Evolutionary conservation across 306 rosid genomes (phyloP).

Genomic region (Vigna mungo): DNA sequence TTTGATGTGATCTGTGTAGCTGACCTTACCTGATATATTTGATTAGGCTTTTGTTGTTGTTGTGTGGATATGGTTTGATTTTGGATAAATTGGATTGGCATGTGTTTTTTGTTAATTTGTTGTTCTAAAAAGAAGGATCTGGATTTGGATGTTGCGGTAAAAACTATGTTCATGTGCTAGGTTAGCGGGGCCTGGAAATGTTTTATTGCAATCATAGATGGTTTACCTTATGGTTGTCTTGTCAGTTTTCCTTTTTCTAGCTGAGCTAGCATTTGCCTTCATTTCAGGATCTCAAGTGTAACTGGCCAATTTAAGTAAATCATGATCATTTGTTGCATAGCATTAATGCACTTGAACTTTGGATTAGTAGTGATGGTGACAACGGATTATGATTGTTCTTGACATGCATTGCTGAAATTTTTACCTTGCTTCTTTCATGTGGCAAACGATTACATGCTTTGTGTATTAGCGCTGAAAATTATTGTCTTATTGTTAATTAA

Average conservation of each 20-base stretch:
- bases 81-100: conserved; percentile 26
- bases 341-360: conserved; percentile 23
- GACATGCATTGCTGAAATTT: conserved; percentile 10
- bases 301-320: conserved; percentile 7
- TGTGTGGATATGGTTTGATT: conserved; percentile 1
- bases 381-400: background rate
- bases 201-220: conserved; percentile 27
- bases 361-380: conserved; percentile 17
- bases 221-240: conserved; percentile 21
- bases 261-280: background rate
- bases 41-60: background rate
- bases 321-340: conserved; percentile 10
- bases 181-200: conserved; percentile 10
- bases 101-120: conserved; percentile 36
- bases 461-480: conserved; percentile 19
- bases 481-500: background rate
- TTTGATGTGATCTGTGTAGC: background rate
- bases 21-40: background rate
- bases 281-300: conserved; percentile 41
- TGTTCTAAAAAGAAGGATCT: conserved; percentile 48
- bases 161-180: background rate
- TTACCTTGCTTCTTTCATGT: conserved; percentile 18
- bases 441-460: conserved; percentile 21
- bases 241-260: conserved; percentile 22
- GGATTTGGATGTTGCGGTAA: conserved; percentile 37